Evolutionary conservation across 2,329 filamentous ascomycete species (phyloP).

Genomic region (Alternaria postmessia): DNA sequence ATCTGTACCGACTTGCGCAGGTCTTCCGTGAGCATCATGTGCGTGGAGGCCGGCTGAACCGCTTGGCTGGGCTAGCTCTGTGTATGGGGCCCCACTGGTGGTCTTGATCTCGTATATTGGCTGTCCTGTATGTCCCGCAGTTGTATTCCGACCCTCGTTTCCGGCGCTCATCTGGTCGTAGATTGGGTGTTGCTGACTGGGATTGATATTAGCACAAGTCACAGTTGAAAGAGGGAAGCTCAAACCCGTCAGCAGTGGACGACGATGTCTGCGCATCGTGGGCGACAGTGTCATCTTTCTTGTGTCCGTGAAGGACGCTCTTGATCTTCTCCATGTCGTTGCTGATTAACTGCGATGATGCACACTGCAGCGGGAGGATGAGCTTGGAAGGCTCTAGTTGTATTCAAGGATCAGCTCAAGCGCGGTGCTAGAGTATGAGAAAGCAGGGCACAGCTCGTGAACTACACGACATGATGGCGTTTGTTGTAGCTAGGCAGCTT

Average conservation of each 20-base stretch:
- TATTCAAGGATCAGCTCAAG: conserved; percentile 20
- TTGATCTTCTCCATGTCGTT: conserved; percentile 56
- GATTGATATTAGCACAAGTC: conserved; percentile 5
- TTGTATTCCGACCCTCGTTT: conserved; percentile 10
- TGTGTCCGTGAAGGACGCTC: conserved; percentile 48
- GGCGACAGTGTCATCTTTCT: conserved; percentile 43
- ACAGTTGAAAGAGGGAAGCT: background rate
- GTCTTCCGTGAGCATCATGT: conserved; percentile 5
- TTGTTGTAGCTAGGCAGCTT: conserved; percentile 22
- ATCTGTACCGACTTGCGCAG: conserved; percentile 16
- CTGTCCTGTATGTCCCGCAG: conserved; percentile 8
- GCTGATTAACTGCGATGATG: conserved; percentile 12
- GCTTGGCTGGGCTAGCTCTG: conserved; percentile 17
- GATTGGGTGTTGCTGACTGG: conserved; percentile 33
- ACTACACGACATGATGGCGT: conserved; percentile 25
- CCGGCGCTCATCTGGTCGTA: conserved; percentile 39
- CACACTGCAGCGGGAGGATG: conserved; percentile 7
- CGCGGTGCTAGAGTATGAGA: conserved; percentile 10
- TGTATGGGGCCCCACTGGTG: conserved; percentile 20
- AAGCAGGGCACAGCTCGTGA: conserved; percentile 36
- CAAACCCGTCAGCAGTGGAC: conserved; percentile 22
- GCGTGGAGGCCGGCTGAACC: conserved; percentile 11
- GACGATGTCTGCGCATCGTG: conserved; percentile 25
- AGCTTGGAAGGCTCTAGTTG: conserved; percentile 10
- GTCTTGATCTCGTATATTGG: conserved; percentile 16